Conservation (phyloP, 2,329 filamentous ascomycete species). For the Penicillium sp. region DNA sequence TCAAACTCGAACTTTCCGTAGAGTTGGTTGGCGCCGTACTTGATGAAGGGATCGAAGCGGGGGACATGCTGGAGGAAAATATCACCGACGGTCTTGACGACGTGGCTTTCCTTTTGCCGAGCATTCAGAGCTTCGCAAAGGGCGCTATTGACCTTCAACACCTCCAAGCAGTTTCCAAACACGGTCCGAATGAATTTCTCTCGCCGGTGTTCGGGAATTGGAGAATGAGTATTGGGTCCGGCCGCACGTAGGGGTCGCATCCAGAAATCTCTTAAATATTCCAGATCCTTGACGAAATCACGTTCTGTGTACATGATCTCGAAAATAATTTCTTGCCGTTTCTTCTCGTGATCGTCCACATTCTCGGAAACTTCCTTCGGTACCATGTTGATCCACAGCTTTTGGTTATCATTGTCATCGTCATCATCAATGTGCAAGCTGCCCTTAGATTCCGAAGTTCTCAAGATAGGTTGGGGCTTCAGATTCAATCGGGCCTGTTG, state of each 20-base stretch:
- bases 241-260: constrained; percentile 85
- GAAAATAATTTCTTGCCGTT: constrained; percentile 95
- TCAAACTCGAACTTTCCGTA: constrained; percentile 99
- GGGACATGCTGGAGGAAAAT: constrained; percentile 92
- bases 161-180: constrained; percentile 94
- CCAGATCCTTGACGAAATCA: constrained; percentile 97
- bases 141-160: constrained; percentile 86
- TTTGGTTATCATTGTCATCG: constrained; percentile 90
- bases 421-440: constrained; percentile 75
- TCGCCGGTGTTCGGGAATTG: constrained; percentile 82
- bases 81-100: constrained; percentile 88
- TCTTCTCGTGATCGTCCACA: constrained; percentile 89
- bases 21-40: constrained; percentile 92
- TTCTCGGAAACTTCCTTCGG: constrained; percentile 91
- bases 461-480: constrained; percentile 87
- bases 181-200: constrained; percentile 93
- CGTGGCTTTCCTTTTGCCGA: constrained; percentile 84
- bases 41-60: constrained; percentile 92
- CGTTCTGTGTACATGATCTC: constrained; percentile 98
- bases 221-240: constrained; percentile 66
- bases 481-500: constrained; percentile 93
- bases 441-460: constrained; percentile 68
- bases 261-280: constrained; percentile 98
- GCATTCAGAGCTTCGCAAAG: constrained; percentile 87
- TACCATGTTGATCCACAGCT: constrained; percentile 98